Base-by-base conservation (phyloP, 768 basidiomycete genomes). In the Galerina marginata region DNA sequence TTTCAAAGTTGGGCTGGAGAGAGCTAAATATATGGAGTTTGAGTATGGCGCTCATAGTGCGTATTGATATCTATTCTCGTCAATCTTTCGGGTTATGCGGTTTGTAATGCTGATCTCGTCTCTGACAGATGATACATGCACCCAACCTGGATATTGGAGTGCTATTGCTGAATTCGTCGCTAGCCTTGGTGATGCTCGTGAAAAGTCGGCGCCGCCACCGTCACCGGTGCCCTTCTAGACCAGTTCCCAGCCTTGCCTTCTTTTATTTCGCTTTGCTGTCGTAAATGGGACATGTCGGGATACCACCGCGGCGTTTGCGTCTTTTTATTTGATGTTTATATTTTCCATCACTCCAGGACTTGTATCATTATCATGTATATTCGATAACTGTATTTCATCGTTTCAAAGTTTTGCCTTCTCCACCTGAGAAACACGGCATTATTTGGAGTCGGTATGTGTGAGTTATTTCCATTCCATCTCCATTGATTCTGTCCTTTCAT, bases 1-100 rank as follows among this genome's bases (percentile, higher is more conserved):
- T 16, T 78, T 74, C 16, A 81, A 84, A 65, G 74, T 78, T 15
- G 86, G 85, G 0, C 56, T 81, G 55, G 85, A 86, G 71, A 76
- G 80, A 46, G 85, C 84, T 26, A 82, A 78, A 66, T 87, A 81
- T 63, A 73, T 85, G 58, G 83, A 87, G 56, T 87, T 87, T 62
- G 73, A 79, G n/a, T 12, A 68, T 26, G 86, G 86, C 15, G 72
- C 74, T 9, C 87, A 88, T 61, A 88, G 86, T 88, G 77, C 71
- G 65, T 65, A 20, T 20, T 20, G 51, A 20, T 23, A 37, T 33
- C 48, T 43, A 25, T 38, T 53, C 59, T 60, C 48, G 23, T 43
- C 16, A 25, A 42, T 53, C 16, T 20, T 55, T n/a, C 9, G 6
- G 25, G 23, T 63, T 5, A 6, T 33, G 49, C 33, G 44, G 25